Evolutionary conservation across 2,329 filamentous ascomycete genomes (phyloP).

Genomic region (Hypocreales sp.): DNA sequence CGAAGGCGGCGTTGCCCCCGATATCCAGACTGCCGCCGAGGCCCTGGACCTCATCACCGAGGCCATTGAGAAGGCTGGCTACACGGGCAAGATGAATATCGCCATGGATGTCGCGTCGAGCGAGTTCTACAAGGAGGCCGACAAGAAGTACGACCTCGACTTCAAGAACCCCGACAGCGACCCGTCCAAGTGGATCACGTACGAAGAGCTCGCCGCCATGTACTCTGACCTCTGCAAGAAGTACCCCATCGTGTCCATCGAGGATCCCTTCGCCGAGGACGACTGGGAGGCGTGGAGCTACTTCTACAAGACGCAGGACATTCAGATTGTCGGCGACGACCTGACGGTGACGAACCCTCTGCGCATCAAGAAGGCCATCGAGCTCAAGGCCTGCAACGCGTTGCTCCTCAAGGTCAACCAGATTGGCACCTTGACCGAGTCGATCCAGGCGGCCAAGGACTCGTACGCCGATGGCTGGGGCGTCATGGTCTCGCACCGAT

Average conservation of each 20-base stretch:
- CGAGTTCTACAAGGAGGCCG: conserved; percentile 97
- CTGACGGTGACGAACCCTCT: conserved; percentile 97
- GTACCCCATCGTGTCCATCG: conserved; percentile 97
- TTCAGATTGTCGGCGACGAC: conserved; percentile 97
- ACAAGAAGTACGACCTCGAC: conserved; percentile 99
- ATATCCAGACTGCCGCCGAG: conserved; percentile 95
- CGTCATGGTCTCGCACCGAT: conserved; percentile 99
- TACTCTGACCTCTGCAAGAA: conserved; percentile 82
- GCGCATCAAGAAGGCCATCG: conserved; percentile 99
- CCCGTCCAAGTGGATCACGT: conserved; percentile 93
- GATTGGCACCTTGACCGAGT: conserved; percentile 97
- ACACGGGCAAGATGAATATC: conserved; percentile 92
- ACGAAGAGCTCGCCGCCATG: conserved; percentile 86
- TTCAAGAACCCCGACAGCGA: conserved; percentile 99
- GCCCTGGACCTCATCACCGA: conserved; percentile 92
- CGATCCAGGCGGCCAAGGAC: conserved; percentile 98
- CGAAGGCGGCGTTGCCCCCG: conserved; percentile 97
- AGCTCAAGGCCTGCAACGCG: conserved; percentile 96
- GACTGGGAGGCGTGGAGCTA: conserved; percentile 99
- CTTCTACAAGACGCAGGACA: conserved; percentile 98
- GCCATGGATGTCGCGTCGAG: conserved; percentile 98
- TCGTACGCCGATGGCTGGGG: conserved; percentile 92
- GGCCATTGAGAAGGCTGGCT: conserved; percentile 87
- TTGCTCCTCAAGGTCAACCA: conserved; percentile 99
- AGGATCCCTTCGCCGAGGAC: conserved; percentile 98